phyloP scores from a whole-genome alignment of 2,329 filamentous ascomycete genomes.

The Penicillium psychrosexuale region DNA sequence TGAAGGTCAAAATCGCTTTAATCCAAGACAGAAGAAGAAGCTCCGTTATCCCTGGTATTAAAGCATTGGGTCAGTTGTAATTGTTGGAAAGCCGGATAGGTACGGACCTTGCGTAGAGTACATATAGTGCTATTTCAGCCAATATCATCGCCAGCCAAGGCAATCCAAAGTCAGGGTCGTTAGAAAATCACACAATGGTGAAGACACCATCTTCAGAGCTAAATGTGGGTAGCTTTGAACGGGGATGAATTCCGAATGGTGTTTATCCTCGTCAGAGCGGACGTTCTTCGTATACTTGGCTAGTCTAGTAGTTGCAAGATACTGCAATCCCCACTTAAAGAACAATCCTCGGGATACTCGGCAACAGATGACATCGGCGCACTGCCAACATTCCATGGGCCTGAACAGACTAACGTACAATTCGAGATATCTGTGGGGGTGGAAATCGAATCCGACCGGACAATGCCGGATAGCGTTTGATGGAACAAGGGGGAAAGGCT shows the following conservation, averaged over 20 bases:
- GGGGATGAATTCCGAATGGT: conserved; percentile 4
- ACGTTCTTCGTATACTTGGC: neutral
- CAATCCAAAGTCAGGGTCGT: neutral
- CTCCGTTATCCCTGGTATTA: neutral
- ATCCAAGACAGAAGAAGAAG: neutral
- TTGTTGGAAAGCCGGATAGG: neutral
- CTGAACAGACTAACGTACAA: neutral
- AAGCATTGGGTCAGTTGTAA: neutral
- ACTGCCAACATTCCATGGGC: neutral
- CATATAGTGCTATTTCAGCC: neutral
- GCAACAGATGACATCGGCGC: conserved; percentile 3
- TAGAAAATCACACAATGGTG: neutral
- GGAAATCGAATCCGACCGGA: conserved; percentile 1
- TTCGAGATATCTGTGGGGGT: neutral
- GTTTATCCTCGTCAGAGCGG: neutral
- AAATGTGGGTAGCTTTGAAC: neutral
- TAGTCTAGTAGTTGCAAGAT: neutral
- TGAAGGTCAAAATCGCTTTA: neutral
- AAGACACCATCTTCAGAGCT: neutral
- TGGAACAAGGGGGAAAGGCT: neutral
- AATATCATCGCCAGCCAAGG: neutral
- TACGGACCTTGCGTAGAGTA: neutral
- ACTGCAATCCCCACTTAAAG: neutral
- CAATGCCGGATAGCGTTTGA: neutral
- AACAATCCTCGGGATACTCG: neutral